Percentiles rank a stretch among this genome's conserved stretches.
Conservation (phyloP, 2,329 filamentous ascomycete species). For the Calonectria fujianensis region DNA sequence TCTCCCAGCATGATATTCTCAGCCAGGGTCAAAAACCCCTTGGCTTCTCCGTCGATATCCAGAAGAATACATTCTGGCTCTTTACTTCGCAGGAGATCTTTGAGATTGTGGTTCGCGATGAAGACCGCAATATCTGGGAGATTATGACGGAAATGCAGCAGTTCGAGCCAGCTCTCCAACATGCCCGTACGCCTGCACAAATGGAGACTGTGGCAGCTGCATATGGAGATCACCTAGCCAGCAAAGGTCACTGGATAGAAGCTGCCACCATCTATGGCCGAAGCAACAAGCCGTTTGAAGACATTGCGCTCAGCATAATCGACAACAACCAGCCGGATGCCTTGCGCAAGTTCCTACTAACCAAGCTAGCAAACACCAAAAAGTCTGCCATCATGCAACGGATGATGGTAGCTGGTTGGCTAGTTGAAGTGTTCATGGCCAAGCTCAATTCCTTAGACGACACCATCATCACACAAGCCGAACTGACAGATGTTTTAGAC, state of each 20-base stretch:
- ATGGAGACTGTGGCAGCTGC: constrained; percentile 94
- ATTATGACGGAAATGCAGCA: constrained; percentile 91
- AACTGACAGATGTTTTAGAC: constrained; percentile 83
- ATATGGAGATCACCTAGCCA: constrained; percentile 90
- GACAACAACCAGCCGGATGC: constrained; percentile 94
- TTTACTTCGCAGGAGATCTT: constrained; percentile 95
- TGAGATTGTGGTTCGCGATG: constrained; percentile 92
- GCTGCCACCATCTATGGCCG: constrained; percentile 94
- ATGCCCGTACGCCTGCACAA: constrained; percentile 86
- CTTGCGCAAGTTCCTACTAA: constrained; percentile 89
- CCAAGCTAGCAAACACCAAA: constrained; percentile 88
- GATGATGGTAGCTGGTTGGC: constrained; percentile 95
- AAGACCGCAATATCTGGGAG: constrained; percentile 95
- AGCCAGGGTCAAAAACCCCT: constrained; percentile 86
- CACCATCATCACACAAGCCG: constrained; percentile 91
- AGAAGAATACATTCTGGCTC: constrained; percentile 98
- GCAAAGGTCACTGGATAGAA: constrained; percentile 87
- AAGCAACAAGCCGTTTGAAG: constrained; percentile 97
- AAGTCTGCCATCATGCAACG: constrained; percentile 93
- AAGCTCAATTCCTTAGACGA: constrained; percentile 97
- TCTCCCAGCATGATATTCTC: constrained; percentile 91
- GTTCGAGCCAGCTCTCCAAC: constrained; percentile 91
- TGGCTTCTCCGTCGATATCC: constrained; percentile 90
- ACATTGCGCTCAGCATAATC: constrained; percentile 93
- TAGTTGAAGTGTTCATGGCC: constrained; percentile 97